Evolutionary conservation across 495 filamentous ascomycete genomes (phyloP), one percentile per base, ranked within the genome.

Genomic region (Venustampulla echinocandica): DNA sequence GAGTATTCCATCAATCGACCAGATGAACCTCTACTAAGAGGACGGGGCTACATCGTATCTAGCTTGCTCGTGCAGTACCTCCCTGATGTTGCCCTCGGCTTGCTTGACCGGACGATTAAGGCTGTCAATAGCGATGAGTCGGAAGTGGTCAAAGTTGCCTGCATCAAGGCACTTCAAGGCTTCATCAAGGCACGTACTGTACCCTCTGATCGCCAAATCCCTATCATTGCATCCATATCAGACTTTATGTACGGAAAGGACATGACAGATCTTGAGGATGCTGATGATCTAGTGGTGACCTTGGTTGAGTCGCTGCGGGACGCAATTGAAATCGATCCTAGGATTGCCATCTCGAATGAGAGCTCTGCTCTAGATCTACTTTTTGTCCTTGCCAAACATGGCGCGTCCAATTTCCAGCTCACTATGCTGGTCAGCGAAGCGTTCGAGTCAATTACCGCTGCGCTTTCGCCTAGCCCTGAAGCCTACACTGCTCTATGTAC

Each of bases 101-200:
- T 95, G 50, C 71, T 95, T 45, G 80, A 92, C 44, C 75, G 76
- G 25, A 81, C 86, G 1, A 69, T 95, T 39, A 80, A 84, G 27
- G 80, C 80, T 20, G 83, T 95, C 42, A 74, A 77, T 14, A 64
- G 69, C 18, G 90, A 95, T 42, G 64, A 79, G 4, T 80, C 86
- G 3, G 89, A 94, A 58, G 73, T 98, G 24, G 89, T 97, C 21
- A 84, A 89, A 61, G 93, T 95, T 20, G 79, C 92, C 10, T 90
- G 86, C 60, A 84, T 97, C 47, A 90, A 89, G 49, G 82, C 87
- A 1, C 62, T 96, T 32, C 89, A 96, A 61, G 84, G 85, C 58
- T 85, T 90, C 42, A 69, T 95, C 20, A 75, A 71, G 28, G 70
- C 80, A 5, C 62, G 59, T 10, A 55, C 66, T 5, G 63, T 64